Base-by-base conservation (phyloP, 208 protist genomes). In the Leishmania mexicana region DNA sequence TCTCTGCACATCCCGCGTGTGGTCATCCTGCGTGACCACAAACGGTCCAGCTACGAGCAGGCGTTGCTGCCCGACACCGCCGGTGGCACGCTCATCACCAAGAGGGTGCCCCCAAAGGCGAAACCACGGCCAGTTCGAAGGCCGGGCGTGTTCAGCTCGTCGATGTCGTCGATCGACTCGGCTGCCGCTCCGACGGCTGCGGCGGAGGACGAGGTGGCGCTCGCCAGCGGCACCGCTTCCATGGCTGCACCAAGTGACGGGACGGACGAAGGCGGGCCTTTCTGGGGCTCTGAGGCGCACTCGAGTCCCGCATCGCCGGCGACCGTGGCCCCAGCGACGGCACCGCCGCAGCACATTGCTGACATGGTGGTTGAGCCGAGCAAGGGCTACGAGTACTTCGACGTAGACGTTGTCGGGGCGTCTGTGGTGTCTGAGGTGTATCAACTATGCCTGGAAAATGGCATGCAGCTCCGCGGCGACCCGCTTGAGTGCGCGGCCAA, bases 1-100 rank as follows among this genome's bases (percentile, higher is more conserved):
- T 96, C 93, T 70, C 81, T 97, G 24, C 98, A 99, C 84, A 98
- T 99, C 84, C 92, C 97, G 5, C 83, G 98, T 78, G 96, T 99
- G 58, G 86, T 89, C 51, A 93, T 99, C 28, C 88, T 99, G 21
- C 90, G 96, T 70, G 92, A 98, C 79, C 83, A 91, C 80, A 78
- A 82, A 0, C 80, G 78, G 11, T 92, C 88, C 54, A 85, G 75
- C 75, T 89, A 86, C 53, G 81, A 65, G 13, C 83, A 85, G 79
- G 78, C 83, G 54, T 70, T 83, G 53, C 75, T 83, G 73, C 57
- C 74, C 19, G 45, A 75, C 47, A 54, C 74, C 19, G 64, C 64
- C 6, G 83, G 83, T 11, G 78, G 78, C 3, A 86, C 78, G 28
- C 24, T 85, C 45, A n/a, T 49, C 28, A 68, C 60, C 2, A 83